Evolutionary conservation across 106 monocot species (phyloP).

Genomic region (Acorus gramineus): DNA sequence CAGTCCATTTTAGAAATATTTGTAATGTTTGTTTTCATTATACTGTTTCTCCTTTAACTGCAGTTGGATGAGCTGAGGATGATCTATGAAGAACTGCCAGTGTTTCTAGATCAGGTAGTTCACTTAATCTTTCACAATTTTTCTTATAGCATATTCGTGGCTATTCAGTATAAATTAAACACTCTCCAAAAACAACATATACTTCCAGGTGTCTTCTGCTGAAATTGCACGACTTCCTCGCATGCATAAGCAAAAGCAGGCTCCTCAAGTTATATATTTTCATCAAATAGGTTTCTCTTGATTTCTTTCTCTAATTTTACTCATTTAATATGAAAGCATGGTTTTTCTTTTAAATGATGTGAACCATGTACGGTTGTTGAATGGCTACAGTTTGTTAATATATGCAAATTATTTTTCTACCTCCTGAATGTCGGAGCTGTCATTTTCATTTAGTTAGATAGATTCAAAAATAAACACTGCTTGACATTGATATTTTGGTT

Average conservation of each 20-base stretch:
- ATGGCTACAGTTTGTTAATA: too few species aligned
- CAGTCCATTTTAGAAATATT: background rate
- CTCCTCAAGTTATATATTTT: conserved; percentile 80
- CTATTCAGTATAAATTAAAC: background rate
- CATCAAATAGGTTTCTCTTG: conserved; percentile 70
- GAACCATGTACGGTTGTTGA: too few species aligned
- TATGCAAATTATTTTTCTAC: too few species aligned
- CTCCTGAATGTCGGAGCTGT: too few species aligned
- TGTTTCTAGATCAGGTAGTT: conserved; percentile 69
- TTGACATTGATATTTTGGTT: too few species aligned
- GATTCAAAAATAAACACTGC: too few species aligned
- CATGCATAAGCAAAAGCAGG: conserved; percentile 23
- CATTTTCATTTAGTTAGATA: too few species aligned
- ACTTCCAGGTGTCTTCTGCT: conserved; percentile 52
- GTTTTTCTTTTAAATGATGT: too few species aligned
- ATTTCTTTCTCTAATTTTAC: background rate
- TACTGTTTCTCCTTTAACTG: conserved; percentile 1
- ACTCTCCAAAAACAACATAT: conserved; percentile 4
- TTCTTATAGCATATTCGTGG: background rate
- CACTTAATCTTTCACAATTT: background rate
- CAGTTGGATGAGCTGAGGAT: conserved; percentile 91
- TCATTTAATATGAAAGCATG: too few species aligned
- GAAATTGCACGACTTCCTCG: conserved; percentile 60
- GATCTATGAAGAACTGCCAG: conserved; percentile 81
- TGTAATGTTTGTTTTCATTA: too few species aligned